Evolutionary conservation across 164 flowering plant genomes (phyloP), one percentile per base, ranked within the genome.

Genomic region (Vitis labrusca): DNA sequence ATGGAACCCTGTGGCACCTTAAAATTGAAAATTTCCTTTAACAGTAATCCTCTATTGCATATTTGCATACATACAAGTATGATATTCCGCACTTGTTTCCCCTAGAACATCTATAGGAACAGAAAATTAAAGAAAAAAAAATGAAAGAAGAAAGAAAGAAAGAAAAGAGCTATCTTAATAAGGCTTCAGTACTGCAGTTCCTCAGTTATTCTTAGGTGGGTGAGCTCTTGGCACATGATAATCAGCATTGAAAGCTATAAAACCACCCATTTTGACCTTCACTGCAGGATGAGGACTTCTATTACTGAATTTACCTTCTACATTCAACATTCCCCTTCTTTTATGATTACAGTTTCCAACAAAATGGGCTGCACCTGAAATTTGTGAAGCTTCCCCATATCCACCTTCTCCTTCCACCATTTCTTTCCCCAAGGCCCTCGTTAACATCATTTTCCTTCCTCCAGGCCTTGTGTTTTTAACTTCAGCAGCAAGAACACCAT

Each of bases 131-230:
- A 52, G 59, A 16, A 16, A 66, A 59, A 58, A 2, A 27, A 55
- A 30, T 10, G 59, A 64, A 62, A 50, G 44, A 44, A 58, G 68
- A 70, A 62, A 63, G 37, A 59, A 61, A 49, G 67, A 11, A 37
- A 19, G 11, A 16, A 63, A 57, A 63, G 13, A 63, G 59, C 65
- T 63, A 55, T 48, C 27, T 62, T 19, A 32, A 65, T 61, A 61
- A 60, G 67, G 77, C 59, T 76, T 67, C 61, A 70, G 62, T 29
- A 50, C 64, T 60, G 30, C 50, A 30, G 56, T 66, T 78, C 75
- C 63, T 85, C 77, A 86, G 74, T 88, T 88, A 67, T 88, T 80
- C 78, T 73, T 84, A 59, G 92, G 92, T 61, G 85, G 89, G 71
- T 88, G 92, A 3, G 83, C 64, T 76, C 44, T 83, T 32, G 89